phyloP scores from a whole-genome alignment of 1,284 basidiomycete species.

The Ceratobasidium sp. region DNA sequence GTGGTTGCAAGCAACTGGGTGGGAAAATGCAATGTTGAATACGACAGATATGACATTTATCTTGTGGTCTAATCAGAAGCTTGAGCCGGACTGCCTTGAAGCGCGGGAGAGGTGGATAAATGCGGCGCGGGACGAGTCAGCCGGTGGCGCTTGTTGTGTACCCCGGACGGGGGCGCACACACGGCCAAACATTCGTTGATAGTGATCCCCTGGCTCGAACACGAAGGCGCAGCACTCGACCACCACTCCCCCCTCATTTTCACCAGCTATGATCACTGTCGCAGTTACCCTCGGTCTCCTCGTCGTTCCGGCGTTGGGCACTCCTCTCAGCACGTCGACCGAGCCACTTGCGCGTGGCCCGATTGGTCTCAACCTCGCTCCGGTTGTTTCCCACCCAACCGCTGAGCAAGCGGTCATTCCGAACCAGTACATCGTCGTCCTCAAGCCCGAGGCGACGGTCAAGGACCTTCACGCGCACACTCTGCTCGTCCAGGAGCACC shows the following conservation, averaged over 20 bases:
- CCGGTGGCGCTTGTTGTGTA: slow-evolving; percentile 6
- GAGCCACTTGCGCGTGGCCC: too few species aligned
- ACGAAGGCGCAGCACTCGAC: background rate
- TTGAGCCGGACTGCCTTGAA: background rate
- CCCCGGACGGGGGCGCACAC: slow-evolving; percentile 13
- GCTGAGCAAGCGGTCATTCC: slow-evolving; percentile 61
- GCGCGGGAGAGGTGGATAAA: slow-evolving; percentile 1
- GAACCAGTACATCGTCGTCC: slow-evolving; percentile 90
- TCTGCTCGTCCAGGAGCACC: slow-evolving; percentile 41
- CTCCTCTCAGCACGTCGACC: too few species aligned
- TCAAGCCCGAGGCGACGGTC: slow-evolving; percentile 75
- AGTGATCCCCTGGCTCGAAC: too few species aligned
- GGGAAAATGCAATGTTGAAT: too few species aligned
- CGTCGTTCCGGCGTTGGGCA: too few species aligned
- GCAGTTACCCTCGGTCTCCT: too few species aligned
- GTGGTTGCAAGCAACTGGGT: too few species aligned
- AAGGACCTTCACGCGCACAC: slow-evolving; percentile 76
- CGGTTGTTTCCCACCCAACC: too few species aligned
- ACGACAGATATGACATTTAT: background rate
- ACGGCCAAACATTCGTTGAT: too few species aligned
- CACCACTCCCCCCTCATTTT: slow-evolving; percentile 24
- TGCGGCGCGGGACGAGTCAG: slow-evolving; percentile 11
- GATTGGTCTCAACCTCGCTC: too few species aligned
- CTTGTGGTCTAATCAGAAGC: background rate
- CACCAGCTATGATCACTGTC: too few species aligned